Evolutionary conservation across 495 filamentous ascomycete species (phyloP), one percentile per base, ranked within the genome.

Genomic region (Annulohypoxylon maeteangense): DNA sequence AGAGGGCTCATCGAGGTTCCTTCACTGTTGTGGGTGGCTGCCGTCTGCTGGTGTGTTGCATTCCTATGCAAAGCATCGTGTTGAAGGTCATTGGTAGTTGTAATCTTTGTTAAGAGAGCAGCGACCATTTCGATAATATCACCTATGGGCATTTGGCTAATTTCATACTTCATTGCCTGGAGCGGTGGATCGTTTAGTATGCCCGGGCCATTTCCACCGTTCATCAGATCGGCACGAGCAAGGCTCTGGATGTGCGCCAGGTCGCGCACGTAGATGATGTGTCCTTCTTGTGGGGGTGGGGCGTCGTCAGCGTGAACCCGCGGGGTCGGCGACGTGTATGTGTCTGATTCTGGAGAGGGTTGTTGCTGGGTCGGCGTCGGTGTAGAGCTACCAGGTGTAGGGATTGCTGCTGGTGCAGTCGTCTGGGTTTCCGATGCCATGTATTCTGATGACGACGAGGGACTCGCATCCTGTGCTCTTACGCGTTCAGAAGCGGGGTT

Each of bases 91-190:
- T 99, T 99, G 57, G 95, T 97, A 2, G 93, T 94, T 4, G 95
- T 98, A 70, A 99, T 99, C 80, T 98, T 98, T 7, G 96, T 97
- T 64, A 99, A 83, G 40, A 99, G 89, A n/a, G 93, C 95, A 4
- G 95, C 95, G 6, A 99, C 96, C 96, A 99, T 99, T 80, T 99
- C 96, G 80, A 99, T 99, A 72, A 99, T 94, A 71, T 99, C 96
- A 56, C 88, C 87, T 68, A 98, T 95, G 54, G 96, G 95, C 95
- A 99, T 99, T 56, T 89, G 91, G 80, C 94, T 98, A 69, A 99
- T 98, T 79, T 98, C 95, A 78, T 97, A 99, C 74, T 90, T 87
- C 80, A 87, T 80, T 66, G 86, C 74, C 54, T 86, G 82, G 4
- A 86, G 75, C 7, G 83, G 80, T 0, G 81, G 80, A 56, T 85